These are phyloP conservation scores for Lactifluus echinatus DNA, from an alignment of 768 basidiomycete species.

Conservation along the genomic window DNA sequence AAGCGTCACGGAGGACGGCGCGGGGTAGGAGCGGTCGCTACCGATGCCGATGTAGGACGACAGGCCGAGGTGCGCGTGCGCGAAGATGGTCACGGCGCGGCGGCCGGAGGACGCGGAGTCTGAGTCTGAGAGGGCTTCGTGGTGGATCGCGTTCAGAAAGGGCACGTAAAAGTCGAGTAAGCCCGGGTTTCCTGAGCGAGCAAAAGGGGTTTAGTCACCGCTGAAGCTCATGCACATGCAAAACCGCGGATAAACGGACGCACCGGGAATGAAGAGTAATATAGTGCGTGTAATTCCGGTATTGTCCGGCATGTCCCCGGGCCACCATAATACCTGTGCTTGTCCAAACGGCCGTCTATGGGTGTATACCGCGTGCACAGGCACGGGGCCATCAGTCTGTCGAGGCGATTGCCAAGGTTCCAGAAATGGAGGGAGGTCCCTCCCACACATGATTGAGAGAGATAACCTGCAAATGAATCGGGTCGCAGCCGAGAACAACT, in stretches of 20 bases:
- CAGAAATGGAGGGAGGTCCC: slow-evolving; percentile 21
- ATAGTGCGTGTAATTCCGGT: not conserved
- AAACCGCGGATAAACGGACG: no score
- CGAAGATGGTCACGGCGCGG: slow-evolving; percentile 53
- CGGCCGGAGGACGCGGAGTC: slow-evolving; percentile 27
- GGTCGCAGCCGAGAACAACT: no score
- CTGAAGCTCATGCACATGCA: no score
- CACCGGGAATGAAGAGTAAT: slow-evolving; percentile 17
- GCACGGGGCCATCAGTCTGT: not conserved
- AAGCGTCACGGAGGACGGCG: slow-evolving; percentile 1
- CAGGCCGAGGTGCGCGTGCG: slow-evolving; percentile 29
- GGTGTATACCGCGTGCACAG: slow-evolving; percentile 26
- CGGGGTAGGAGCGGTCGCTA: slow-evolving; percentile 39
- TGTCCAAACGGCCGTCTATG: slow-evolving; percentile 33
- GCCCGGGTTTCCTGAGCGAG: slow-evolving; percentile 54
- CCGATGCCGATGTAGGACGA: slow-evolving; percentile 38
- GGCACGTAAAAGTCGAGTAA: slow-evolving; percentile 57
- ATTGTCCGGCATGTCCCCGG: slow-evolving; percentile 21
- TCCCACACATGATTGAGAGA: no score
- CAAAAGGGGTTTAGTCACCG: no score
- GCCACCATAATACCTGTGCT: slow-evolving; percentile 50
- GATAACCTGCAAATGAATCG: no score
- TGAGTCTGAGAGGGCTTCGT: no score
- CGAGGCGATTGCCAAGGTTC: slow-evolving; percentile 2
- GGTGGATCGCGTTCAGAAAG: slow-evolving; percentile 47